Conservation (phyloP, 805 yeast genomes). For the Lipomyces lipofer region DNA sequence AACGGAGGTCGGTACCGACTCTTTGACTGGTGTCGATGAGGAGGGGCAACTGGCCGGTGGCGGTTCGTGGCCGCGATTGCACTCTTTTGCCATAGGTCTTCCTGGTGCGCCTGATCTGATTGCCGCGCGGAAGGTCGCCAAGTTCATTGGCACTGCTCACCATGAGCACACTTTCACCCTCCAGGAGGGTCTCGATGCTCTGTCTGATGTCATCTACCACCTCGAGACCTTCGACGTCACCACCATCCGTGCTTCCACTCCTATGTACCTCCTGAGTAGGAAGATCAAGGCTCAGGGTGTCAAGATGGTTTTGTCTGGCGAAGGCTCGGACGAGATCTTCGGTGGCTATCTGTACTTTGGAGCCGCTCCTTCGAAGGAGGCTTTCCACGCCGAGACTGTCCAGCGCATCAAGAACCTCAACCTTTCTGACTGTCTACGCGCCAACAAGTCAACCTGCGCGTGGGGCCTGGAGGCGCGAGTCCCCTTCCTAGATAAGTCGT, state of each 20-base stretch:
- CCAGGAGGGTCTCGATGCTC: conserved; percentile 95
- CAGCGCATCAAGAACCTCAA: conserved; percentile 96
- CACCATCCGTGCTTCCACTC: conserved; percentile 98
- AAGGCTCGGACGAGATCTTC: conserved; percentile 98
- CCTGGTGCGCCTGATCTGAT: conserved; percentile 97
- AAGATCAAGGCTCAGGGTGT: conserved; percentile 99
- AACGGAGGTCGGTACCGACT: conserved; percentile 50
- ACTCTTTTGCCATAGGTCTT: conserved; percentile 95
- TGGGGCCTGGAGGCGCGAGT: conserved; percentile 99
- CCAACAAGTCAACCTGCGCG: conserved; percentile 99
- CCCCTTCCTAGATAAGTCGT: conserved; percentile 94
- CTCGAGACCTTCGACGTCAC: conserved; percentile 98
- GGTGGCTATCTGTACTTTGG: conserved; percentile 99
- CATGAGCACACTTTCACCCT: conserved; percentile 97
- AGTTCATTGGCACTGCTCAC: conserved; percentile 91
- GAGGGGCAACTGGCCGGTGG: conserved; percentile 76
- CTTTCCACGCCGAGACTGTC: conserved; percentile 95
- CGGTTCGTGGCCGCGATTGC: conserved; percentile 65
- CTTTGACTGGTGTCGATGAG: conserved; percentile 90
- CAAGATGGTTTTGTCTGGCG: conserved; percentile 98
- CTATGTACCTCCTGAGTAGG: conserved; percentile 94
- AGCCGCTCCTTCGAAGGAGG: conserved; percentile 88
- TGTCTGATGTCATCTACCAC: conserved; percentile 91
- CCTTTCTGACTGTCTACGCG: conserved; percentile 95
- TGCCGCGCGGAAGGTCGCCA: conserved; percentile 97